These are phyloP conservation scores for Stellera chamaejasme DNA, from an alignment of 345 rosid species.

Conservation along the genomic window DNA sequence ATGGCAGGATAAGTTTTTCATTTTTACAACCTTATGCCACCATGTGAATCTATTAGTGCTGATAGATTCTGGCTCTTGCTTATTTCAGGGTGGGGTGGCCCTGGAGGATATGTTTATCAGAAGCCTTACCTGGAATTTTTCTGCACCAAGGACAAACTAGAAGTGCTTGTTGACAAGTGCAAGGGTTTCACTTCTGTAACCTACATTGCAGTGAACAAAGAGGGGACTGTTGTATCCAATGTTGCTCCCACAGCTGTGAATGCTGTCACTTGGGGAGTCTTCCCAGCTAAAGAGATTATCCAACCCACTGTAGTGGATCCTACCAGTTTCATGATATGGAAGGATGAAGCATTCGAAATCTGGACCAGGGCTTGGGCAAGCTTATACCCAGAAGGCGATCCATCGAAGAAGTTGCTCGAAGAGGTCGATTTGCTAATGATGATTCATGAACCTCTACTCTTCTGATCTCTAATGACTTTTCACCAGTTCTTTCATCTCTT, in stretches of 20 bases:
- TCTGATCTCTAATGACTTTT: not conserved
- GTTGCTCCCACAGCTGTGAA: constrained; percentile 43
- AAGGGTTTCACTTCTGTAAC: constrained; percentile 49
- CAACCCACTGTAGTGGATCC: constrained; percentile 98
- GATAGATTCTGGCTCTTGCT: no score
- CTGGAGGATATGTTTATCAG: constrained; percentile 93
- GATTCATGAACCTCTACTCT: not conserved
- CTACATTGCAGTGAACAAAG: constrained; percentile 68
- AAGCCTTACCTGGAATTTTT: constrained; percentile 95
- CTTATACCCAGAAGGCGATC: constrained; percentile 64
- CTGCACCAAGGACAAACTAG: constrained; percentile 71
- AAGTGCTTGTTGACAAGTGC: constrained; percentile 56
- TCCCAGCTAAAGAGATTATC: constrained; percentile 80
- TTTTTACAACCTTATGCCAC: no score
- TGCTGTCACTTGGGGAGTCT: constrained; percentile 97
- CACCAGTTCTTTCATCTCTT: not conserved
- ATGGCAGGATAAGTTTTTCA: no score
- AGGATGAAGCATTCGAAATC: constrained; percentile 96
- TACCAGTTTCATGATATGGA: constrained; percentile 88
- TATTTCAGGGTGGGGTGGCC: constrained; percentile 93
- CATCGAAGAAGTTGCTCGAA: constrained; percentile 54
- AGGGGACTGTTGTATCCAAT: constrained; percentile 56
- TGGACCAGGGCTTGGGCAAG: constrained; percentile 90
- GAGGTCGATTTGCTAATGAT: constrained; percentile 35
- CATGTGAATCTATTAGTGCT: no score